phyloP scores from a whole-genome alignment of 768 basidiomycete genomes.

The Suillus decipiens region DNA sequence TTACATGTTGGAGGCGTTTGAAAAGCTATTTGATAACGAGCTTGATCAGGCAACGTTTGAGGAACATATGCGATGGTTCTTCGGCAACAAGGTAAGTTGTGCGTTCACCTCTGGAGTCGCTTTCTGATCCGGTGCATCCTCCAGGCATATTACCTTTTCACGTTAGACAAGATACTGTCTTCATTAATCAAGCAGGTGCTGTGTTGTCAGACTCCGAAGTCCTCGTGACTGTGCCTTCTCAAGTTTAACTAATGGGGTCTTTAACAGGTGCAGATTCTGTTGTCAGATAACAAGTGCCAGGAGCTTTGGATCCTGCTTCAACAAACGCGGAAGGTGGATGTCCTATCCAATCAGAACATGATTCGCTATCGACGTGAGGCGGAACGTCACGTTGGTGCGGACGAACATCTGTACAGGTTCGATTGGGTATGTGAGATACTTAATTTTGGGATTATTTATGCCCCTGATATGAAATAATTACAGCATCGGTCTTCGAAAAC shows the following conservation, averaged over 20 bases:
- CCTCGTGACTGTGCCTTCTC: not conserved
- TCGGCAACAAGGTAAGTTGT: slow-evolving; percentile 73
- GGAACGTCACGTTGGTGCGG: slow-evolving; percentile 70
- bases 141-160: slow-evolving; percentile 90
- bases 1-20: slow-evolving; percentile 87
- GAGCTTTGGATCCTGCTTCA: slow-evolving; percentile 81
- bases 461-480: slow-evolving; percentile 11
- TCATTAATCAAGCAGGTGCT: slow-evolving; percentile 84
- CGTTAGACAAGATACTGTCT: slow-evolving; percentile 89
- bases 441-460: slow-evolving; percentile 16
- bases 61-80: slow-evolving; percentile 94
- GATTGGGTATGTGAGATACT: slow-evolving; percentile 65
- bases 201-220: not conserved
- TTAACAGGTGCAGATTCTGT: slow-evolving; percentile 79
- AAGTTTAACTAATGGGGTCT: slow-evolving; percentile 7
- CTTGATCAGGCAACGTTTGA: slow-evolving; percentile 92
- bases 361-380: slow-evolving; percentile 81
- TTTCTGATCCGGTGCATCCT: slow-evolving; percentile 30
- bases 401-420: slow-evolving; percentile 76
- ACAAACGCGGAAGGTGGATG: slow-evolving; percentile 55
- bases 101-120: not conserved
- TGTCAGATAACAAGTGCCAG: slow-evolving; percentile 83
- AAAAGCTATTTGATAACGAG: slow-evolving; percentile 92
- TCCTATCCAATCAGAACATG: slow-evolving; percentile 60
- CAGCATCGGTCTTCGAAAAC: slow-evolving; percentile 58